Evolutionary conservation across 1,139 yeast species (phyloP).

Genomic region (Nakaseomyces sp.): DNA sequence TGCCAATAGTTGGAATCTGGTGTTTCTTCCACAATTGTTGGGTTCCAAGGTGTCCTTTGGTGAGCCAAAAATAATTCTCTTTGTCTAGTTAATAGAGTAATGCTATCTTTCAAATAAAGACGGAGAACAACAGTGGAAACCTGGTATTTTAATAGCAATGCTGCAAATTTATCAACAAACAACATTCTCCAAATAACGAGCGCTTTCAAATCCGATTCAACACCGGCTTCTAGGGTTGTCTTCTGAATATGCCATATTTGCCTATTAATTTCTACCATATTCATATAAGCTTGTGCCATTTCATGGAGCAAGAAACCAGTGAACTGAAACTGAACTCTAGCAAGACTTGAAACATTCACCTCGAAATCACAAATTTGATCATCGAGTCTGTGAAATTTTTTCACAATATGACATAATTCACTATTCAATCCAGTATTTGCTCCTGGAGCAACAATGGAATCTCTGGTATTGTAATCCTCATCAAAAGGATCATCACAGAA

Average conservation of each 20-base stretch:
- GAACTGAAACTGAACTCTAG: conserved; percentile 31
- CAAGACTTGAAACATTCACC: conserved; percentile 31
- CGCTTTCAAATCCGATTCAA: conserved; percentile 22
- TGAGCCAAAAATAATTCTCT: conserved; percentile 27
- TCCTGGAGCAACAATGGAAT: conserved; percentile 27
- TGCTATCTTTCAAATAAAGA: conserved; percentile 28
- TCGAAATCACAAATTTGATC: conserved; percentile 31
- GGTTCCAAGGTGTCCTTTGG: conserved; percentile 19
- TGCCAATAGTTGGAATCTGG: conserved; percentile 18
- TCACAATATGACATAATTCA: conserved; percentile 28
- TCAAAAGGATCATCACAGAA: conserved; percentile 30
- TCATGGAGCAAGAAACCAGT: conserved; percentile 31
- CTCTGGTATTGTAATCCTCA: conserved; percentile 24
- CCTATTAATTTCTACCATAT: conserved; percentile 29
- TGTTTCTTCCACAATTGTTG: conserved; percentile 8
- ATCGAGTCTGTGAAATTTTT: conserved; percentile 27
- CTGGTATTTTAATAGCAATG: conserved; percentile 25
- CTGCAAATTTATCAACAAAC: conserved; percentile 24
- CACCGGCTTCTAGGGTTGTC: conserved; percentile 17
- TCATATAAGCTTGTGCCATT: conserved; percentile 29
- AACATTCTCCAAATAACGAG: conserved; percentile 26
- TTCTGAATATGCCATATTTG: conserved; percentile 25
- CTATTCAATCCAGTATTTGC: conserved; percentile 25
- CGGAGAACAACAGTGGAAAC: conserved; percentile 29
- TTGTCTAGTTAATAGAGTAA: conserved; percentile 29